Conservation (phyloP, 139 green algal genomes). For the Edaphochlamys debaryana region DNA sequence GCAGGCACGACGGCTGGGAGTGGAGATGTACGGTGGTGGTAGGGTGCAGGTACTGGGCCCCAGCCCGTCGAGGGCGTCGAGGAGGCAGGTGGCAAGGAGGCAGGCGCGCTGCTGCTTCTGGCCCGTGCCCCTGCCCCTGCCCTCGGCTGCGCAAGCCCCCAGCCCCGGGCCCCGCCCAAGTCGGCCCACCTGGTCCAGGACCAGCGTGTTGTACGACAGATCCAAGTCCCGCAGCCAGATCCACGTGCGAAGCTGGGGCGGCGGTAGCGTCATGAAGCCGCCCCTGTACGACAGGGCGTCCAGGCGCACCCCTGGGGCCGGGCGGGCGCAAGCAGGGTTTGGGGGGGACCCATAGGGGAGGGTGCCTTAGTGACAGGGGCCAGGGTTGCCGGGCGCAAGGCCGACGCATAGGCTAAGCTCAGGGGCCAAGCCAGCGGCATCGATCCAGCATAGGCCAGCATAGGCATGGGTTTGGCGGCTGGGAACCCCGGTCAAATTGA, state of each 20-base stretch:
- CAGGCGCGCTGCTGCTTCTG: background rate
- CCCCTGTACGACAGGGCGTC: background rate
- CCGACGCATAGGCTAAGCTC: too few relatives aligned
- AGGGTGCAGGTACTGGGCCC: background rate
- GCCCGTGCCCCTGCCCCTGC: too few relatives aligned
- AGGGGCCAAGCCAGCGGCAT: too few relatives aligned
- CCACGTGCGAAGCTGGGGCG: conserved; percentile 1
- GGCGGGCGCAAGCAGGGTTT: too few relatives aligned
- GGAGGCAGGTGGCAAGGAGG: background rate
- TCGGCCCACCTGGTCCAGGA: conserved; percentile 12
- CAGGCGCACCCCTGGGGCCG: too few relatives aligned
- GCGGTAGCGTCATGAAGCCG: background rate
- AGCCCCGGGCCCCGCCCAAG: background rate
- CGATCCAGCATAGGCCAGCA: too few relatives aligned
- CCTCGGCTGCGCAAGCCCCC: too few relatives aligned
- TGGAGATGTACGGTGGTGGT: background rate
- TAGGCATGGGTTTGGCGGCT: too few relatives aligned
- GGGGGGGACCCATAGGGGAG: too few relatives aligned
- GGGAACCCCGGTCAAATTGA: too few relatives aligned
- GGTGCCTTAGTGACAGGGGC: too few relatives aligned
- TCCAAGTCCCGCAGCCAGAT: background rate
- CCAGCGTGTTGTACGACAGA: background rate
- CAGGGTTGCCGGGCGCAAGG: too few relatives aligned
- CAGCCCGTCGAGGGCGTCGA: background rate
- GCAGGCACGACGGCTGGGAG: background rate